A percentile compares a stretch with the other conserved stretches of the same genome.
These are phyloP conservation scores for Podospora didyma DNA, from an alignment of 495 filamentous ascomycete species.

Conservation along the genomic window DNA sequence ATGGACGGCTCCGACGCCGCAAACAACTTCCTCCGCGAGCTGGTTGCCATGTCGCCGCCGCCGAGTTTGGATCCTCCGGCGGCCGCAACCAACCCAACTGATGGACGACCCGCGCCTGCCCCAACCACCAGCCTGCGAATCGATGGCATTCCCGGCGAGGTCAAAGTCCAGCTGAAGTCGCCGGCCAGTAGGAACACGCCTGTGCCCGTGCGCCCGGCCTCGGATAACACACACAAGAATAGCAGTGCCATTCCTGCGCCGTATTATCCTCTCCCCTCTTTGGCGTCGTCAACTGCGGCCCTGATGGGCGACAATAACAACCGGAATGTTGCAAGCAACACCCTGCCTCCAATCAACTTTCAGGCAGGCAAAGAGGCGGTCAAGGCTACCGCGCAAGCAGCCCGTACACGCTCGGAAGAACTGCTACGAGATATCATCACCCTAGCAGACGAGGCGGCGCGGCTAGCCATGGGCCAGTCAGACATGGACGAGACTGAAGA, in stretches of 20 bases:
- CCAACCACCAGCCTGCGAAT: constrained; percentile 26
- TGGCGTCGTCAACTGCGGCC: constrained; percentile 8
- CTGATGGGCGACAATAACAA: background rate
- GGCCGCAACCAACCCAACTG: background rate
- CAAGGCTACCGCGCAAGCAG: background rate
- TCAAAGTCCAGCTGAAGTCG: constrained; percentile 35
- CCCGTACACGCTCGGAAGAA: constrained; percentile 33
- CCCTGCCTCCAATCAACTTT: constrained; percentile 17
- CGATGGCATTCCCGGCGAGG: constrained; percentile 42
- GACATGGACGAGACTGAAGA: constrained; percentile 45
- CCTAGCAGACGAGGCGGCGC: constrained; percentile 34
- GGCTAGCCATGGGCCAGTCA: constrained; percentile 21
- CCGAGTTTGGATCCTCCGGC: constrained; percentile 21
- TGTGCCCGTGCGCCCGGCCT: background rate
- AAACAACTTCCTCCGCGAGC: constrained; percentile 64
- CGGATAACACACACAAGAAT: background rate
- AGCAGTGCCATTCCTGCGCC: too few relatives aligned
- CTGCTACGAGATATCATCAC: constrained; percentile 40
- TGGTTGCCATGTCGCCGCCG: constrained; percentile 37
- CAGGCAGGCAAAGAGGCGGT: background rate
- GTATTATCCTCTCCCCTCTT: constrained; percentile 9
- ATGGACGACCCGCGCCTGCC: background rate
- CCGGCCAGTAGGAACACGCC: background rate
- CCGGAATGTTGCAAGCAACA: constrained; percentile 11
- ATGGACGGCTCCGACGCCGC: constrained; percentile 82